Base-by-base conservation (phyloP, 106 monocot species). In the Hemerocallis citrina region DNA sequence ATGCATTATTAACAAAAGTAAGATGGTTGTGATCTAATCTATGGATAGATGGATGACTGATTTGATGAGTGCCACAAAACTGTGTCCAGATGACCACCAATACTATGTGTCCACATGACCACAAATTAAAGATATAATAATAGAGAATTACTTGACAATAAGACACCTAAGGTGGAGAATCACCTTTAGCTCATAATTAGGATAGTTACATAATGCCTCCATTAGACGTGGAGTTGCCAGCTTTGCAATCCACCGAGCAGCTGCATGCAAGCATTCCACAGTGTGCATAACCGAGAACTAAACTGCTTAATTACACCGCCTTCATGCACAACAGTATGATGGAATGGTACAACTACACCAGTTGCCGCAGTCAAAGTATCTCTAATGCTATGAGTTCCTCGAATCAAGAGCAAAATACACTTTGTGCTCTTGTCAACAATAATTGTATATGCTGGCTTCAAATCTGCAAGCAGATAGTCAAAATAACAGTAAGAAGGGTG, bases 251-350 rank as follows among this genome's bases (percentile, higher is more conserved):
- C 90, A 96, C 32, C 90, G 68, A 52, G 95, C 95, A 72, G 95
- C 95, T 35, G 90, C 95, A 72, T 35, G 90, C 95, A 72, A 96
- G 90, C 95, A 90, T 96, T 39, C 95, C 95, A 74, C 85, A 96
- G 63, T 96, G 95, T 9, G 90, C 95, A 75, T 96, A 96, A 0
- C 95, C 95, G 42, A 96, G 71, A 67, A 96, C 75, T 43, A 96
- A 58, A 70, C n/a, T n/a, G n/a, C n/a, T 96, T 68, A 52, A 83
- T 81, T 46, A 96, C 75, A 57, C 95, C 90, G 69, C 86, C 83
- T 68, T 90, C 81, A 64, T 72, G 50, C 51, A 90, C 59, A 74
- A 96, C 75, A 34, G 86, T 84, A 62, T 96, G 95, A 77, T 96
- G 95, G 63, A 96, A 96, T 37, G 89, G 95, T 17, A 96, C 95